These are phyloP conservation scores for Mimosa bimucronata DNA, from an alignment of 306 rosid species.

Conservation along the genomic window DNA sequence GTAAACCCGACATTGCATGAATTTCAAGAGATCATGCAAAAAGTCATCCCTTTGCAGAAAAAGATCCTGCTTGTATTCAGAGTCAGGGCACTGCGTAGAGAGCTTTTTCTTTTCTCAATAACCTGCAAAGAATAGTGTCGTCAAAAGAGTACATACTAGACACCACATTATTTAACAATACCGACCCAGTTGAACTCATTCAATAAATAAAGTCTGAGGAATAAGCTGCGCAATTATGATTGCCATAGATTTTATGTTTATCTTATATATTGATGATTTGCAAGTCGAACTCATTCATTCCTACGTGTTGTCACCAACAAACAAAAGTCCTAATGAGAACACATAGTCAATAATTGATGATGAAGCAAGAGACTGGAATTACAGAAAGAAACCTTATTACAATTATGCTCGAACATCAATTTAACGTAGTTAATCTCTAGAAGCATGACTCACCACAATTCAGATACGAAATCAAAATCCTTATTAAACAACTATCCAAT, in stretches of 20 bases:
- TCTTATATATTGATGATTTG: neutral
- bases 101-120: slow-evolving; percentile 42
- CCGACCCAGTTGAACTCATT: slow-evolving; percentile 15
- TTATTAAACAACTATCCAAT: neutral
- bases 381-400: neutral
- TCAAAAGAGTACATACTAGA: slow-evolving; percentile 37
- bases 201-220: neutral
- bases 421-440: neutral
- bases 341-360: neutral
- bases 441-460: neutral
- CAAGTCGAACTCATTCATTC: slow-evolving; percentile 19
- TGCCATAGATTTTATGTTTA: neutral
- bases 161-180: slow-evolving; percentile 7
- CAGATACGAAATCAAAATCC: neutral
- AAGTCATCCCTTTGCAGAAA: slow-evolving; percentile 43
- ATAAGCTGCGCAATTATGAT: neutral
- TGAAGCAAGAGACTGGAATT: slow-evolving; percentile 20
- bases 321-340: neutral
- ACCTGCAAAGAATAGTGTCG: slow-evolving; percentile 54
- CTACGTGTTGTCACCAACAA: neutral
- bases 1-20: slow-evolving; percentile 64
- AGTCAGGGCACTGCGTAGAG: slow-evolving; percentile 45
- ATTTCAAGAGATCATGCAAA: slow-evolving; percentile 47
- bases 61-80: slow-evolving; percentile 36
- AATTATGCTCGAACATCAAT: neutral